These are phyloP conservation scores for Diaporthe aspalathi DNA, from an alignment of 2,329 filamentous ascomycete genomes.

Conservation along the genomic window DNA sequence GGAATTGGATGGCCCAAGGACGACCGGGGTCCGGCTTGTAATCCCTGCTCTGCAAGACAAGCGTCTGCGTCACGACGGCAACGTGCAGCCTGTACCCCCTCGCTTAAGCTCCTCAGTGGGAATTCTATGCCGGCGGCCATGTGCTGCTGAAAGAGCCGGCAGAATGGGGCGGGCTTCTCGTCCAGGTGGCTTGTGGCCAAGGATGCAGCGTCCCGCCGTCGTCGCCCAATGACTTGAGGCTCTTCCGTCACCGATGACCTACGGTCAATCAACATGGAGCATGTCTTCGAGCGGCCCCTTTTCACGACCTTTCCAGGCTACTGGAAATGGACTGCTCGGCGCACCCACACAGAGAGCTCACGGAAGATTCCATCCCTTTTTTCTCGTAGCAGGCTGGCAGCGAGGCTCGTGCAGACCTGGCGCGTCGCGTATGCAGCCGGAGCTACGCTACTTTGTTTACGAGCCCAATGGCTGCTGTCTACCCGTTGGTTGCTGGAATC, in stretches of 20 bases:
- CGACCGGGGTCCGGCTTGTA: constrained; percentile 18
- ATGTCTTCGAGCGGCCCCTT: background rate
- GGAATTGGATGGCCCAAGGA: constrained; percentile 6
- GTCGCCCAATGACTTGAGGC: constrained; percentile 24
- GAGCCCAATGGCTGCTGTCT: background rate
- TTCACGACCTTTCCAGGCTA: constrained; percentile 1
- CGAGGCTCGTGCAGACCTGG: constrained; percentile 16
- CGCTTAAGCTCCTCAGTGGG: constrained; percentile 25
- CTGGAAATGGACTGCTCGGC: constrained; percentile 5
- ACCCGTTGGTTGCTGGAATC: background rate
- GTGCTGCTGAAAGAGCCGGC: constrained; percentile 20
- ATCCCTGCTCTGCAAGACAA: constrained; percentile 8
- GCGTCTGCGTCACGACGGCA: constrained; percentile 28
- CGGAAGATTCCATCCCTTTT: background rate
- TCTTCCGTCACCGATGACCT: constrained; percentile 19
- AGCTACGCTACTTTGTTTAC: constrained; percentile 1
- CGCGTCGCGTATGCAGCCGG: background rate
- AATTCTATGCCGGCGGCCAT: constrained; percentile 26
- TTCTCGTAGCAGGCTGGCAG: background rate
- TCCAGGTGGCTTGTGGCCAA: constrained; percentile 22
- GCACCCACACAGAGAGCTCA: background rate
- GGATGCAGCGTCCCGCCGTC: constrained; percentile 20
- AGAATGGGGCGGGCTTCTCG: constrained; percentile 14
- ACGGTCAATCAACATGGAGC: constrained; percentile 12
- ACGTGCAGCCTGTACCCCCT: constrained; percentile 25